Base-by-base conservation (phyloP, 2,329 filamentous ascomycete genomes). In the Penicillium janthinellum region DNA sequence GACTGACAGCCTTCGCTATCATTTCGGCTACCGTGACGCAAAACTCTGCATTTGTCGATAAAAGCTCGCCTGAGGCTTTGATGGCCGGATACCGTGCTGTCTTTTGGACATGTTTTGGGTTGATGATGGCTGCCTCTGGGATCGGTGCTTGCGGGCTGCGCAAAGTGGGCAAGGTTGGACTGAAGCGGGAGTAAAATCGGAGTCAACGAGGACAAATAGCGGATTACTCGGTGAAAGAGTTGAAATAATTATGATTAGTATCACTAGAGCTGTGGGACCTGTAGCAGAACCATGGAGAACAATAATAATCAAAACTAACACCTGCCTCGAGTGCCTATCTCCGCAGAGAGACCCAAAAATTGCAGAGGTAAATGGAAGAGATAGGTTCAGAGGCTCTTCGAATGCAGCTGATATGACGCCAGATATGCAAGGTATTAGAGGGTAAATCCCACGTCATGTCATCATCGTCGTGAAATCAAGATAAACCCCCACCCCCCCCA, bases 71-170 rank as follows among this genome's bases (percentile, higher is more conserved):
- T 1, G 66, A 74, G 4, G 77, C 77, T 0, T 72, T 84, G 48
- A 81, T 84, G 79, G 70, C 76, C 7, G 83, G 83, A 0, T 86
- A 84, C 62, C 70, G 80, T 12, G 83, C 82, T 1, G 79, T 78
- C 0, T 86, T 84, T 60, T 86, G 83, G 84, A 75, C 79, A 0
- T 79, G 80, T 20, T 84, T 84, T 72, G 82, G 74, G 1, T 72
- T 74, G 10, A 79, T 78, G 58, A 67, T 81, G 1, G 63, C 78
- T 15, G 75, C 76, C 41, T 75, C 71, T 50, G 61, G 71, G 0
- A 64, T 83, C 54, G 77, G 79, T 4, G 73, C 65, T 0, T 73
- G 78, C 55, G 82, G 82, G 0, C 63, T 85, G 35, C 73, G 77
- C 52, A 79, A 77, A 51, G 76, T 77, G 5, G 82, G 83, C 1